Evolutionary conservation across 2,329 filamentous ascomycete species (phyloP), one percentile per base, ranked within the genome.

Genomic region (Endoconidiophora laricicola): DNA sequence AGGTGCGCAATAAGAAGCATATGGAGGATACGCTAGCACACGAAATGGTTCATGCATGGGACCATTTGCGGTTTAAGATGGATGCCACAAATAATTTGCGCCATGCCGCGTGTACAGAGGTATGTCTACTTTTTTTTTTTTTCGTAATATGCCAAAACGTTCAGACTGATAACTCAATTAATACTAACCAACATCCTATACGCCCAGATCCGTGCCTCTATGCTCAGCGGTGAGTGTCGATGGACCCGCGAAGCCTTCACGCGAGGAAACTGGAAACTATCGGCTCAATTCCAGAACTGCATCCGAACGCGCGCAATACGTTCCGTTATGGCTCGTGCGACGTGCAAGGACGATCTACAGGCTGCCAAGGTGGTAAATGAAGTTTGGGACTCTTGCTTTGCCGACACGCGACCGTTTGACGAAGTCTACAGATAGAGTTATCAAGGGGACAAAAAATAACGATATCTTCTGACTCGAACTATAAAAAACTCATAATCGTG

Each of bases 301-400:
- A 90, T 98, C 48, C 74, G 87, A 54, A 70, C 77, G 60, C 72
- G 91, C 57, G 91, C 91, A 9, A 79, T 86, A 33, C 67, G 83
- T 57, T 93, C 85, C 20, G 78, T 98, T 58, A 75, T 79, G 68
- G 79, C 76, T 33, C 73, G 91, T 54, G 86, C 87, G 14, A 72
- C 74, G 44, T 91, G 88, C 61, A 85, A 84, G 63, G 84, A 94
- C 64, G 81, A 94, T 58, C 79, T 80, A 12, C 85, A 96, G 57
- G 91, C 91, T 3, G 76, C 78, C 47, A 86, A 83, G 66, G 80
- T 93, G 23, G 86, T 98, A 52, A 91, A 96, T 65, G 82, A 94
- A 65, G 91, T 98, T n/a, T 98, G 90, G 86, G 88, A 94, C 57
- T 95, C 87, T 59, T 98, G 91, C 65, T 98, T 94, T 63, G 70